Evolutionary conservation across 2,329 filamentous ascomycete species (phyloP), one percentile per base, ranked within the genome.

Genomic region (Trichoderma hamatum): DNA sequence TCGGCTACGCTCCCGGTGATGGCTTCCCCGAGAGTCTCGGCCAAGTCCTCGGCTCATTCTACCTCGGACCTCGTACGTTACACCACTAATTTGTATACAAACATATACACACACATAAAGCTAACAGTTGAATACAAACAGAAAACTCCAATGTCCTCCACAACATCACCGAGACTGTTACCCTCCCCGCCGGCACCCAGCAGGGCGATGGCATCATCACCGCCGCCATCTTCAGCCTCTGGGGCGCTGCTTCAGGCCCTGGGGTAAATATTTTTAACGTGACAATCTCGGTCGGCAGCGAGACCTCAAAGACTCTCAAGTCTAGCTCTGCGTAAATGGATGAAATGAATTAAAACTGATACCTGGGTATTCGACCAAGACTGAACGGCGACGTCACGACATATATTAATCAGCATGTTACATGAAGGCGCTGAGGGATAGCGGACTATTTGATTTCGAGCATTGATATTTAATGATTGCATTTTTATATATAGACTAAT

Each of bases 31-130:
- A 69, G 10, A 72, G 73, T 5, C 73, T 83, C 0, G 81, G 81
- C 21, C 61, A 30, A 1, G 74, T 77, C 30, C 32, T 75, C 2
- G 71, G 71, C 16, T 79, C 76, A 1, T 72, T 75, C 58, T 80
- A 80, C 70, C 77, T 83, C 1, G 82, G 81, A 24, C 78, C 78
- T 26, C 70, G 77, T 80, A 71, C 61, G 74, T 49, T 1, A 43
- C 16, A n/a, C 5, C 11, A 34, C n/a, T n/a, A n/a, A n/a, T 46
- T 63, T 28, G 51, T 34, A 36, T 5, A 36, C 19, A 13, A 43
- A 54, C 34, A 19, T 30, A 3, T 30, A 30, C 9, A 7, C 30
- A 30, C 9, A 30, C 5, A 49, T 9, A 34, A 36, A 6, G 14
- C 39, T 55, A 68, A 61, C 14, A 32, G n/a, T n/a, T n/a, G 5